Base-by-base conservation (phyloP, 176 grass and related monocot genomes). In the Eragrostis nindensis region DNA sequence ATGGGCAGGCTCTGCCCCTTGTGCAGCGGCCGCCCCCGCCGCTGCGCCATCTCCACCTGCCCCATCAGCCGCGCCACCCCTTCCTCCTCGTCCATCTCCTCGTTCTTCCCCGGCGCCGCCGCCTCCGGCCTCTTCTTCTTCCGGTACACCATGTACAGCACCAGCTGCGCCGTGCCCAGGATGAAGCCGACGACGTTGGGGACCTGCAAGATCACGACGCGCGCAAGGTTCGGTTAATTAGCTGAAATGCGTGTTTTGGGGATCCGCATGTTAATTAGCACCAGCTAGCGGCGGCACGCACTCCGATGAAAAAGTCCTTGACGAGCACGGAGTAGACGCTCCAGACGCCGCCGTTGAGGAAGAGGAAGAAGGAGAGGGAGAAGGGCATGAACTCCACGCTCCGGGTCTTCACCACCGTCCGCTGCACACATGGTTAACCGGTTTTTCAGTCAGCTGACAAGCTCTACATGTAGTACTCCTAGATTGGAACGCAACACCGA, bases 361-460 rank as follows among this genome's bases (percentile, higher is more conserved):
- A 91, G 43, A 97, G 93, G 74, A 91, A 96, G 82, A 96, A 97
- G 27, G 93, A 97, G 3, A 97, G 85, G 16, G 67, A 86, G 80
- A 97, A 97, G 14, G 90, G 93, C 93, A 97, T 97, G 88, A 89
- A 97, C 78, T 97, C 88, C 65, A 93, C 88, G 61, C 90, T 97
- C 83, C 29, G 80, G 0, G 73, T 93, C 44, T 78, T 89, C 56
- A 93, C 82, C 49, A 97, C 87, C 0, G 83, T 85, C 78, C 53
- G 69, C 93, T 96, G 85, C 77, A 86, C 43, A 16, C 53, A 7
- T 18, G 5, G n/a, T 57, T 22, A 24, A 24, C 50, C 50, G 7
- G 18, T 53, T 53, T n/a, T 19, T 55, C 42, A 44, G 32, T 36
- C 32, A 36, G 32, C 1, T 36, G 32, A 2, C 32, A 36, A 36